Base-by-base conservation (phyloP, 2,329 filamentous ascomycete species). In the Fusarium odoratissimum region DNA sequence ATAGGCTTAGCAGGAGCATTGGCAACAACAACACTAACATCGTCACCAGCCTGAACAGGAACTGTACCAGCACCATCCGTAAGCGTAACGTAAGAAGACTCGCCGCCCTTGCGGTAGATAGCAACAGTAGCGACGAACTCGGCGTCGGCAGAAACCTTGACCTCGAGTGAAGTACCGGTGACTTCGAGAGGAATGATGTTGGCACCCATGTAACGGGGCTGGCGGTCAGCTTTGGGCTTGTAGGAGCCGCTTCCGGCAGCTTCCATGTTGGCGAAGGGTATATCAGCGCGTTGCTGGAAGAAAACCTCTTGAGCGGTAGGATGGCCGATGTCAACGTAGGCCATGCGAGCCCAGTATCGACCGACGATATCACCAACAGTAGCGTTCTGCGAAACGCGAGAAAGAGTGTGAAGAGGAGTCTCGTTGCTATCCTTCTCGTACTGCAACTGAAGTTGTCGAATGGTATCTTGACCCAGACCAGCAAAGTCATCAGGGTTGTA, bases 281-380 rank as follows among this genome's bases (percentile, higher is more conserved):
- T 72, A 21, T 68, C 69, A 5, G 69, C 68, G 16, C 81, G 79
- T 69, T 84, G 79, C 35, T 64, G 64, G 6, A 80, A 72, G 77
- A 85, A 87, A 44, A 79, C 64, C 2, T 80, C 73, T 25, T 82
- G 80, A 1, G 83, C 84, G 12, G 80, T 80, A 2, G 79, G 64
- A 71, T 87, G 84, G 17, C 84, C 85, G 37, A 87, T 86, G 46
- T 88, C 86, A 16, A 84, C 84, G 67, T 84, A 86, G 8, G 86
- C 86, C 86, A 88, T 88, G 65, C 82, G 82, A 5, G 86, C 86
- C 86, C 86, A 87, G 78, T 88, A 88, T 21, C 80, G 78, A 6
- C 82, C 85, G 12, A 88, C 82, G 13, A 88, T 79, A 17, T 83
- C 80, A 25, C 83, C 82, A 21, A 81, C 78, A 23, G 76, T 77